These are phyloP conservation scores for Akanthomyces uredinophilus DNA, from an alignment of 2,329 filamentous ascomycete genomes.

Conservation along the genomic window DNA sequence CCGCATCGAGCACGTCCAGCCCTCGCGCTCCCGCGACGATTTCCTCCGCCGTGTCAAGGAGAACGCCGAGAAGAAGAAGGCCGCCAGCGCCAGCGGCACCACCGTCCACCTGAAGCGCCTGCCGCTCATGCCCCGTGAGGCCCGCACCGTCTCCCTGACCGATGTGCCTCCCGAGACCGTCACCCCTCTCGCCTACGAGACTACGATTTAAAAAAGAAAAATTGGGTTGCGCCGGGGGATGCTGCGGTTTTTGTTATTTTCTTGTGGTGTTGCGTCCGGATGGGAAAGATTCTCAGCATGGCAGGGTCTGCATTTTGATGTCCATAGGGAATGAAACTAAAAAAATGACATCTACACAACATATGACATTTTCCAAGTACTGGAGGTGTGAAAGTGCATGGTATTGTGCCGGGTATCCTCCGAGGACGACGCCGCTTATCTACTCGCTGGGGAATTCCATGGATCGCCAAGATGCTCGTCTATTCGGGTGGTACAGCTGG, in stretches of 20 bases:
- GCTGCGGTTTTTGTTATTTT: constrained; percentile 33
- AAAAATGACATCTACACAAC: constrained; percentile 14
- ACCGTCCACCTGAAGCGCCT: constrained; percentile 91
- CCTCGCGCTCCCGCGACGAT: constrained; percentile 92
- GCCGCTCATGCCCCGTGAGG: constrained; percentile 72
- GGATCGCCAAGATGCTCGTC: too few relatives aligned
- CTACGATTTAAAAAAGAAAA: constrained; percentile 72
- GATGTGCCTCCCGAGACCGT: constrained; percentile 89
- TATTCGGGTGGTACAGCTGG: too few relatives aligned
- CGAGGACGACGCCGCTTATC: neutral
- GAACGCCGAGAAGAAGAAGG: constrained; percentile 86
- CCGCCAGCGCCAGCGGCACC: constrained; percentile 86
- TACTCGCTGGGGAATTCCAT: too few relatives aligned
- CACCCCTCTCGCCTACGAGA: constrained; percentile 92
- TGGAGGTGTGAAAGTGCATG: neutral
- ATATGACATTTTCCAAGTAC: neutral
- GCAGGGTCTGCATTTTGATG: constrained; percentile 24
- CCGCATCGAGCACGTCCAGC: constrained; percentile 93
- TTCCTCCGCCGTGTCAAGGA: constrained; percentile 95
- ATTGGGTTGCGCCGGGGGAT: constrained; percentile 9
- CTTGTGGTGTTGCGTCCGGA: constrained; percentile 39
- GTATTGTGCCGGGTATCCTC: neutral
- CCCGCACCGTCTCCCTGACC: constrained; percentile 71
- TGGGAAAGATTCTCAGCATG: constrained; percentile 40
- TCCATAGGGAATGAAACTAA: constrained; percentile 17